phyloP scores from a whole-genome alignment of 2,329 filamentous ascomycete genomes.

The Verruconis gallopava region DNA sequence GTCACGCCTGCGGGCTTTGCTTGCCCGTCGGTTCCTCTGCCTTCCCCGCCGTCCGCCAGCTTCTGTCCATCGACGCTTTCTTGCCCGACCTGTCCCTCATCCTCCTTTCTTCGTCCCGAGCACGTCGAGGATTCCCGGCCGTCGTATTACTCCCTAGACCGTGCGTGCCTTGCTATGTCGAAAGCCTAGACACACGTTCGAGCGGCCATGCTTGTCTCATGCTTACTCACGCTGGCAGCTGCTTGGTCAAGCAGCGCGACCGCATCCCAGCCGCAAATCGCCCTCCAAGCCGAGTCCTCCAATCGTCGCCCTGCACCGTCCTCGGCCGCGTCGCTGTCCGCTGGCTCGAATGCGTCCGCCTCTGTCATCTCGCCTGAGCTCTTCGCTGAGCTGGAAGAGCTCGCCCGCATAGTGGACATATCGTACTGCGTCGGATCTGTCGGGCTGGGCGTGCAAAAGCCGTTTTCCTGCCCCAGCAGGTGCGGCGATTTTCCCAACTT shows the following conservation, averaged over 20 bases:
- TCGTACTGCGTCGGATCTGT: conserved; percentile 82
- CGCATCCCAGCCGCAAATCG: background rate
- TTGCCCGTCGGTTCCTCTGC: too few species aligned
- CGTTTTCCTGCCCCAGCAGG: conserved; percentile 74
- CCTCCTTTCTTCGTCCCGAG: too few species aligned
- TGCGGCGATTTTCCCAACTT: conserved; percentile 74
- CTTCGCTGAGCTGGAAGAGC: conserved; percentile 72
- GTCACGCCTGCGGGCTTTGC: too few species aligned
- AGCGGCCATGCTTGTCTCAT: conserved; percentile 1
- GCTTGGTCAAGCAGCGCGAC: background rate
- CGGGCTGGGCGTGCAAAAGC: conserved; percentile 68
- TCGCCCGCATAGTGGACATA: conserved; percentile 86
- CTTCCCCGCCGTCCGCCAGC: too few species aligned
- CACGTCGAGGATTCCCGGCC: too few species aligned
- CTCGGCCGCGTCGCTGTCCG: too few species aligned
- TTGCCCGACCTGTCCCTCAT: too few species aligned
- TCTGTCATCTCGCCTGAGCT: conserved; percentile 49
- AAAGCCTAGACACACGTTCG: too few species aligned
- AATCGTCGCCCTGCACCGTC: background rate
- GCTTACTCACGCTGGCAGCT: background rate
- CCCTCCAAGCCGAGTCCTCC: background rate
- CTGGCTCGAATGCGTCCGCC: too few species aligned
- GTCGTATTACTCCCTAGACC: too few species aligned
- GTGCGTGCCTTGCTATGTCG: too few species aligned
- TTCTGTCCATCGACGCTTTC: too few species aligned